These are phyloP conservation scores for Ustilago vetiveriae DNA, from an alignment of 1,284 basidiomycete genomes.

Conservation along the genomic window DNA sequence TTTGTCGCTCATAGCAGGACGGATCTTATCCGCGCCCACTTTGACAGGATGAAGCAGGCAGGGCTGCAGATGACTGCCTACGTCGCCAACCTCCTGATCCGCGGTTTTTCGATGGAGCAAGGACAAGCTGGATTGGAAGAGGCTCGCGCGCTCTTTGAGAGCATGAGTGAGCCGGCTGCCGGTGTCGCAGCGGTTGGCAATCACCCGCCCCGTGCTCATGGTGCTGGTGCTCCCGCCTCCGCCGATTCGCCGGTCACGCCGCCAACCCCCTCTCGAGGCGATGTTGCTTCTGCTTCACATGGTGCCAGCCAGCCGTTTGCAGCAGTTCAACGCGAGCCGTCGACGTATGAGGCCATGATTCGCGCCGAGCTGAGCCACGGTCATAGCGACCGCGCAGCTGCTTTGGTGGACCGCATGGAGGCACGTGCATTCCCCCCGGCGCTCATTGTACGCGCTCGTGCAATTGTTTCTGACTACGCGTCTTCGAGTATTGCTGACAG, in stretches of 20 bases:
- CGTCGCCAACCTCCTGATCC: constrained; percentile 91
- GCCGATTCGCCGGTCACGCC: constrained; percentile 5
- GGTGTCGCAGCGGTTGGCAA: constrained; percentile 91
- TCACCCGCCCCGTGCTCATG: constrained; percentile 73
- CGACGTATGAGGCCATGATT: constrained; percentile 92
- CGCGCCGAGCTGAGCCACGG: constrained; percentile 85
- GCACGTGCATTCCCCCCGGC: constrained; percentile 71
- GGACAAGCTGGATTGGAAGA: constrained; percentile 72
- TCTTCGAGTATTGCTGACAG: neutral
- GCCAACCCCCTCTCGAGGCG: neutral
- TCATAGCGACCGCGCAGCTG: constrained; percentile 76
- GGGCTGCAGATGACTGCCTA: constrained; percentile 92
- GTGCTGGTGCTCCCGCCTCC: constrained; percentile 66
- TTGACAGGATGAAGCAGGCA: constrained; percentile 74
- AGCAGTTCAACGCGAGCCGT: constrained; percentile 87
- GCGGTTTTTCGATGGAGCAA: constrained; percentile 73
- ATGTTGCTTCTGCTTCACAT: neutral
- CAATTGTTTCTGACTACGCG: constrained; percentile 35
- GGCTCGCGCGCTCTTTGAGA: constrained; percentile 76
- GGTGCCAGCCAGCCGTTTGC: constrained; percentile 67
- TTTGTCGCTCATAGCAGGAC: constrained; percentile 81
- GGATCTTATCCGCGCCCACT: constrained; percentile 80
- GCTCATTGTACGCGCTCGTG: constrained; percentile 58
- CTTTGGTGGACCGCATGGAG: constrained; percentile 79
- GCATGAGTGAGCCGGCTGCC: constrained; percentile 82